Evolutionary conservation across 768 basidiomycete genomes (phyloP), one percentile per base, ranked within the genome.

Genomic region (Infundibulicybe gibba): DNA sequence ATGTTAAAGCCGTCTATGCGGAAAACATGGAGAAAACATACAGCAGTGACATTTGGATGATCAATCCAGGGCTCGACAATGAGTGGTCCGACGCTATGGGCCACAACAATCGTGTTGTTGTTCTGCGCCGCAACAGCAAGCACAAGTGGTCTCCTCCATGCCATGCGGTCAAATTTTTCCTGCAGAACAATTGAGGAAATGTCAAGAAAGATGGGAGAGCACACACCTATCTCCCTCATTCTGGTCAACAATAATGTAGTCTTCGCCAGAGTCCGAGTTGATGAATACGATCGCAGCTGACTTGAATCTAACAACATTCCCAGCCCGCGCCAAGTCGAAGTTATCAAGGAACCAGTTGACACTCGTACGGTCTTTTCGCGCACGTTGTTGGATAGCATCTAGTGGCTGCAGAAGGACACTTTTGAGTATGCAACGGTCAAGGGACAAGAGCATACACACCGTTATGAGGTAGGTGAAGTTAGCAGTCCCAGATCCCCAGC

Each of bases 401-500:
- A 88, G 72, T 1, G 93, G 91, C 81, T 83, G 47, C 16, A 43
- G 34, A n/a, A 25, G 25, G 45, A n/a, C 35, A 15, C 6, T n/a
- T n/a, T 40, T 5, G 15, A 41, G 16, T 2, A 40, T 42, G 19
- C 41, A 12, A 17, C 35, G 5, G 20, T 2, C n/a, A 8, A 35
- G 30, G 20, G 21, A 41, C 5, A 32, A 13, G 16, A 34, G 30
- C 34, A 25, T 6, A 32, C 79, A 58, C 46, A 86, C 85, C 41
- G 87, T 81, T 49, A 93, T 66, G 12, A 93, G 77, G 63, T 92
- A 93, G 5, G 85, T 81, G 69, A 89, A 85, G 54, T 81, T 79
- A 11, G 80, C 74, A 0, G 92, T 90, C 5, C 90, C 91, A 42
- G 85, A 87, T 32, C 91, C 94, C 94, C 94, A 97, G 12, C 92